A percentile compares a stretch with the other conserved stretches of the same genome.
These are phyloP conservation scores for Funneliformis mosseae DNA, from an alignment of 192 early-diverging fungal genomes.

Conservation along the genomic window DNA sequence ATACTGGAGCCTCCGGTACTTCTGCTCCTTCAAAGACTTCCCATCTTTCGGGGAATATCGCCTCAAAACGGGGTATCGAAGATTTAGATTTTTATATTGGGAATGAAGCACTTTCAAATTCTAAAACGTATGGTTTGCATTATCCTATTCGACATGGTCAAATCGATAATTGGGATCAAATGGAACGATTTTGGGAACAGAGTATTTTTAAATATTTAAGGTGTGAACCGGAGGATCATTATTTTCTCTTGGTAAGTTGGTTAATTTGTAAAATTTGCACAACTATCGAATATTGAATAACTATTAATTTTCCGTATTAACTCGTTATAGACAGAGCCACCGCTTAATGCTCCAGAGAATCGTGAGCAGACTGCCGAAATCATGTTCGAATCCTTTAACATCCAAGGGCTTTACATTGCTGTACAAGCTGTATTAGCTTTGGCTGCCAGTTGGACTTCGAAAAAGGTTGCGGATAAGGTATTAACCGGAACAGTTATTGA, in stretches of 20 bases:
- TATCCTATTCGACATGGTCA: slow-evolving; percentile 97
- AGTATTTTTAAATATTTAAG: slow-evolving; percentile 97
- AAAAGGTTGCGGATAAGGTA: slow-evolving; percentile 80
- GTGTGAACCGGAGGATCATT: slow-evolving; percentile 99
- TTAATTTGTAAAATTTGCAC: neutral
- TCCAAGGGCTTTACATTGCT: slow-evolving; percentile 97
- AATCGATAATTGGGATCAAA: slow-evolving; percentile 99
- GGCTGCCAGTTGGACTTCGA: slow-evolving; percentile 92
- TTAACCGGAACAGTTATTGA: slow-evolving; percentile 99
- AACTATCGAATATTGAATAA: neutral
- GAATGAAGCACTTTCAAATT: slow-evolving; percentile 88
- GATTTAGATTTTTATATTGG: slow-evolving; percentile 98
- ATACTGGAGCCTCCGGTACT: slow-evolving; percentile 45
- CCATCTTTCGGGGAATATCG: slow-evolving; percentile 70
- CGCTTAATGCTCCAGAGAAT: slow-evolving; percentile 97
- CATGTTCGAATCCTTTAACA: slow-evolving; percentile 99
- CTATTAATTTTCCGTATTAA: neutral
- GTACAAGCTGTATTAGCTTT: slow-evolving; percentile 99
- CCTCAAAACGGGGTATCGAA: slow-evolving; percentile 94
- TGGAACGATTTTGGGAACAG: slow-evolving; percentile 99
- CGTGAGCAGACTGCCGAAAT: slow-evolving; percentile 99
- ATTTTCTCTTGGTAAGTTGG: slow-evolving; percentile 79
- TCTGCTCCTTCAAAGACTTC: slow-evolving; percentile 58
- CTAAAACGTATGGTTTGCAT: slow-evolving; percentile 85
- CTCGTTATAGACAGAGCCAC: slow-evolving; percentile 88